These are phyloP conservation scores for Pelargonium fulgidum DNA, from an alignment of 441 rosid genomes.

Conservation along the genomic window DNA sequence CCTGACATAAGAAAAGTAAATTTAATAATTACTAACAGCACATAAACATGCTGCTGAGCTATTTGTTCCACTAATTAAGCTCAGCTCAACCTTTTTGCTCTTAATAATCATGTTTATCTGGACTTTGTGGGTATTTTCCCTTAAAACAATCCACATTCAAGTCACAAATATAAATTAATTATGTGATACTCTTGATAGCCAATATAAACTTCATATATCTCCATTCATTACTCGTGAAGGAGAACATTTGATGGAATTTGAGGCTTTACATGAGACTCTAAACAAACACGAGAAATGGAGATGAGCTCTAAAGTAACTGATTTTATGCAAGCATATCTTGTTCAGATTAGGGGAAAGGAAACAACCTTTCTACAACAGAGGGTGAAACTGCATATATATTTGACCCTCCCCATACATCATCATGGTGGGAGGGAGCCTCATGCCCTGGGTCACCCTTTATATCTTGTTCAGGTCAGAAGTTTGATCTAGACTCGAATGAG, in stretches of 20 bases:
- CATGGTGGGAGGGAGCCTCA: background rate
- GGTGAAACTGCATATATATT: background rate
- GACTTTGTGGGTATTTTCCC: background rate
- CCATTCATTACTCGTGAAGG: background rate
- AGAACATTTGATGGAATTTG: background rate
- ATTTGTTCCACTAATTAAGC: background rate
- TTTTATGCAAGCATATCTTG: background rate
- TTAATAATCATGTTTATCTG: background rate
- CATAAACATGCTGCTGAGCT: background rate
- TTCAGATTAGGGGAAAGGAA: background rate
- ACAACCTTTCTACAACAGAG: no score
- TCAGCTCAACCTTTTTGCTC: background rate
- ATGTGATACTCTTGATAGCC: slow-evolving; percentile 2
- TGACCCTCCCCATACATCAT: background rate
- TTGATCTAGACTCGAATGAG: background rate
- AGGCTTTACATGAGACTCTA: slow-evolving; percentile 1
- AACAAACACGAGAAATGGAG: background rate
- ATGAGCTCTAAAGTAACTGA: background rate
- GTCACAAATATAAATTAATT: background rate
- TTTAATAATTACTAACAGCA: background rate
- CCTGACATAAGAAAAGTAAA: slow-evolving; percentile 7
- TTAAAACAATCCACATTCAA: background rate
- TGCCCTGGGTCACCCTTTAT: background rate
- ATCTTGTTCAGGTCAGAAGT: background rate
- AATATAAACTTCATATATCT: background rate